Evolutionary conservation across 805 yeast genomes (phyloP).

Genomic region (Pichia membranifaciens): DNA sequence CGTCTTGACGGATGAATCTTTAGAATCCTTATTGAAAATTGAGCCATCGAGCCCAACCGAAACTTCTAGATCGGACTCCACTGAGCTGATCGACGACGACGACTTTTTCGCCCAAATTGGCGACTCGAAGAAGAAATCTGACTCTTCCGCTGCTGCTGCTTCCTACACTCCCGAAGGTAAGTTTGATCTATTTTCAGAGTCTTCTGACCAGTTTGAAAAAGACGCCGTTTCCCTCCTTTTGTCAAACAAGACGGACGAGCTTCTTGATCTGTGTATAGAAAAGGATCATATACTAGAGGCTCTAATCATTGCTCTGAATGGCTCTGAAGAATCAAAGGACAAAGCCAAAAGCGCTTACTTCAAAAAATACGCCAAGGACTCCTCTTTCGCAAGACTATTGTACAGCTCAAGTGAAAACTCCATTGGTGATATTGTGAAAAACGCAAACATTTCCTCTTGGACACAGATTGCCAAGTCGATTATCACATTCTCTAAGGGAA

Average conservation of each 20-base stretch:
- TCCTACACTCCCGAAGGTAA: slow-evolving; percentile 47
- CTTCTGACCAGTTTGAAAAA: slow-evolving; percentile 31
- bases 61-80: slow-evolving; percentile 17
- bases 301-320: slow-evolving; percentile 68
- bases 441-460: slow-evolving; percentile 78
- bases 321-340: slow-evolving; percentile 53
- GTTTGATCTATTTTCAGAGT: slow-evolving; percentile 34
- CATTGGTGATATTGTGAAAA: slow-evolving; percentile 64
- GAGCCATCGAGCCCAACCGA: slow-evolving; percentile 6
- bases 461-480: slow-evolving; percentile 70
- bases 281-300: slow-evolving; percentile 71
- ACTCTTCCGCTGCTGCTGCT: slow-evolving; percentile 6
- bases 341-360: slow-evolving; percentile 72
- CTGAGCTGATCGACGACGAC: slow-evolving; percentile 28
- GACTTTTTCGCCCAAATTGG: slow-evolving; percentile 35
- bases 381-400: slow-evolving; percentile 67
- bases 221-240: slow-evolving; percentile 52
- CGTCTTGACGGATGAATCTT: slow-evolving; percentile 34
- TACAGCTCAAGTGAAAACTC: slow-evolving; percentile 52
- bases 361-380: slow-evolving; percentile 42
- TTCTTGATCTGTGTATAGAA: slow-evolving; percentile 61
- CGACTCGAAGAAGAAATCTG: slow-evolving; percentile 12
- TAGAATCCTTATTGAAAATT: slow-evolving; percentile 5
- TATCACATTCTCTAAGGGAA: slow-evolving; percentile 43
- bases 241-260: slow-evolving; percentile 55